These are phyloP conservation scores for Barnettozyma californica DNA, from an alignment of 805 yeast genomes.

Conservation along the genomic window DNA sequence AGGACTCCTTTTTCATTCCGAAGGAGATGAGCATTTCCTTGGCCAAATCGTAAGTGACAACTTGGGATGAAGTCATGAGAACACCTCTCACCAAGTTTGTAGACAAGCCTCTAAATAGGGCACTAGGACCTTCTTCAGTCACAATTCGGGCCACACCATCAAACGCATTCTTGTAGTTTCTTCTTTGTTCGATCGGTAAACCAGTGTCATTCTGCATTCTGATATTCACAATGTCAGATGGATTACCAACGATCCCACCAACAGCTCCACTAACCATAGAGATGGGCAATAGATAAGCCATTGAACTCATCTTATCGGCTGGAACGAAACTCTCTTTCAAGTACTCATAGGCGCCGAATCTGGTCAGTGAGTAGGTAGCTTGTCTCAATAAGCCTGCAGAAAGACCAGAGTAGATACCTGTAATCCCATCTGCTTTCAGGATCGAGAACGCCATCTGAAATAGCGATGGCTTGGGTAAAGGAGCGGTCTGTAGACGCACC, in stretches of 20 bases:
- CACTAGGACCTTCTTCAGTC: constrained; percentile 51
- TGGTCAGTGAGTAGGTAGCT: constrained; percentile 80
- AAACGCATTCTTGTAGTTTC: constrained; percentile 72
- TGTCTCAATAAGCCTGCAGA: constrained; percentile 81
- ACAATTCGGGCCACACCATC: constrained; percentile 65
- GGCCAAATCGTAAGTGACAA: constrained; percentile 78
- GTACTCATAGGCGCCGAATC: constrained; percentile 82
- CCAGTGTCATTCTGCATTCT: constrained; percentile 88
- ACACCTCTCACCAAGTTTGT: constrained; percentile 81
- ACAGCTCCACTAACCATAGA: constrained; percentile 83
- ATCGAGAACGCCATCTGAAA: constrained; percentile 57
- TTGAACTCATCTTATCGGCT: constrained; percentile 43
- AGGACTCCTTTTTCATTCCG: constrained; percentile 51
- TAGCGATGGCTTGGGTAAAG: constrained; percentile 58
- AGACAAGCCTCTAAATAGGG: constrained; percentile 66
- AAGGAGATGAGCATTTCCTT: constrained; percentile 54
- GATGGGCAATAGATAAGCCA: constrained; percentile 59
- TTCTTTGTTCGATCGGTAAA: constrained; percentile 54
- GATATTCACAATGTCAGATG: constrained; percentile 81
- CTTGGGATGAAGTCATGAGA: constrained; percentile 87
- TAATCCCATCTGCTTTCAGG: constrained; percentile 55
- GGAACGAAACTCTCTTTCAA: constrained; percentile 53
- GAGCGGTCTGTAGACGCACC: constrained; percentile 79
- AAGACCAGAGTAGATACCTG: constrained; percentile 74
- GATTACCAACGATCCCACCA: constrained; percentile 86